Conservation (phyloP, 169 alveolate genomes). For the Plasmodium falciparum region DNA sequence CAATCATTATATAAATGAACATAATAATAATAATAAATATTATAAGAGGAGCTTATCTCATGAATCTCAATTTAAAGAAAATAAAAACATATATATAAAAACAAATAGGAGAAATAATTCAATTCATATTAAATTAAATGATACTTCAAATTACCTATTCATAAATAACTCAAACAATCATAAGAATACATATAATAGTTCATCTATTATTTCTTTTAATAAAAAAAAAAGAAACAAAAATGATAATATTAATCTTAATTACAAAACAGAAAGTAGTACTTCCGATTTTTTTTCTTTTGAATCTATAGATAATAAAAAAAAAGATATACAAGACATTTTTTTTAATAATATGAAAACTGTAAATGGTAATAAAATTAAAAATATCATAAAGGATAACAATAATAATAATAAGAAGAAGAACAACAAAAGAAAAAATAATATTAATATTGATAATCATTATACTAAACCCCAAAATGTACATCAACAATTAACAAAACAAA, state of each 20-base stretch:
- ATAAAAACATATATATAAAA: neutral
- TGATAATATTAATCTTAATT: neutral
- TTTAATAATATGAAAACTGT: too few species aligned
- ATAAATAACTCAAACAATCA: constrained; percentile 9
- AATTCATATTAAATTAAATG: neutral
- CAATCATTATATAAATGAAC: too few species aligned
- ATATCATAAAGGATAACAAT: too few species aligned
- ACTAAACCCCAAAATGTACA: too few species aligned
- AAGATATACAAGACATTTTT: neutral
- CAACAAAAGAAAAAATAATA: neutral
- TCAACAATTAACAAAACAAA: neutral
- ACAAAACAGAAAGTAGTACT: too few species aligned
- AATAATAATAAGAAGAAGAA: neutral
- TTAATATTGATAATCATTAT: neutral
- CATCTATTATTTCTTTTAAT: constrained; percentile 26
- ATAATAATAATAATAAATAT: too few species aligned
- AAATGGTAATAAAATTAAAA: too few species aligned
- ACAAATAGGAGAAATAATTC: neutral
- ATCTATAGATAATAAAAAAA: constrained; percentile 27
- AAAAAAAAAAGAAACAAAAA: constrained; percentile 4
- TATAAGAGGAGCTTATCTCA: too few species aligned
- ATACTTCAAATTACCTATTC: constrained; percentile 27
- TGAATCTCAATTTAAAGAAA: neutral
- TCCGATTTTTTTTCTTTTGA: constrained; percentile 21
- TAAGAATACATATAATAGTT: neutral